phyloP scores from a whole-genome alignment of 192 early-diverging fungal species.

The Coemansia sp. region DNA sequence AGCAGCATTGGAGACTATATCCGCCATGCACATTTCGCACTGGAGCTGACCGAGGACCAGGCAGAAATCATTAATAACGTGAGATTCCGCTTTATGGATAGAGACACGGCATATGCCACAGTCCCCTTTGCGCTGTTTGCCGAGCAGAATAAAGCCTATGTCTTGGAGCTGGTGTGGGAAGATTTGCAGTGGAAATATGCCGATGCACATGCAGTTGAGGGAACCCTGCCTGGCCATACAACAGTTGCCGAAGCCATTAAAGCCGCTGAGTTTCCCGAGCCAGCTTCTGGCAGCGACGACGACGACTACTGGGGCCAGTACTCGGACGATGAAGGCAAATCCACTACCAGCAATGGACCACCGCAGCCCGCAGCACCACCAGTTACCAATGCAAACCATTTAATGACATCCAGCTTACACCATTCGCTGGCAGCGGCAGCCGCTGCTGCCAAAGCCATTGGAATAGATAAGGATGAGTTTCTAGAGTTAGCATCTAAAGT shows the following conservation, averaged over 20 bases:
- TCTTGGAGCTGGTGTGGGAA: slow-evolving; percentile 29
- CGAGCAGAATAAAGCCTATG: background rate
- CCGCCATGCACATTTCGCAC: slow-evolving; percentile 30
- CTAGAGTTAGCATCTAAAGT: slow-evolving; percentile 4
- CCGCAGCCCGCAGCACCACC: background rate
- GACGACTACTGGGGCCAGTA: slow-evolving; percentile 41
- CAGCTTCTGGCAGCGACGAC: background rate
- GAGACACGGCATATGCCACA: slow-evolving; percentile 12
- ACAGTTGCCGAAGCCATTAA: slow-evolving; percentile 7
- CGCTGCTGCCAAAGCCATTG: slow-evolving; percentile 12
- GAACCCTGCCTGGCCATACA: background rate
- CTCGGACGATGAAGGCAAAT: background rate
- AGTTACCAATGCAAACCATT: background rate
- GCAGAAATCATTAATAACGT: slow-evolving; percentile 27
- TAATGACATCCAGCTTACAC: slow-evolving; percentile 8
- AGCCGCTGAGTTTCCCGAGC: background rate
- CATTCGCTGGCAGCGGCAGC: slow-evolving; percentile 29
- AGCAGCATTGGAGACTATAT: slow-evolving; percentile 24
- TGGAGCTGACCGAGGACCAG: slow-evolving; percentile 43
- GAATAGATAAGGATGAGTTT: slow-evolving; percentile 26
- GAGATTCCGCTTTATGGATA: slow-evolving; percentile 8
- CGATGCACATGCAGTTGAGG: background rate
- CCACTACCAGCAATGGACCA: background rate
- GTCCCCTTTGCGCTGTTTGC: slow-evolving; percentile 24
- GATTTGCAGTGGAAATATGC: slow-evolving; percentile 28